phyloP scores from a whole-genome alignment of 352 stramenopile species.

The Pythium guiyangense region DNA sequence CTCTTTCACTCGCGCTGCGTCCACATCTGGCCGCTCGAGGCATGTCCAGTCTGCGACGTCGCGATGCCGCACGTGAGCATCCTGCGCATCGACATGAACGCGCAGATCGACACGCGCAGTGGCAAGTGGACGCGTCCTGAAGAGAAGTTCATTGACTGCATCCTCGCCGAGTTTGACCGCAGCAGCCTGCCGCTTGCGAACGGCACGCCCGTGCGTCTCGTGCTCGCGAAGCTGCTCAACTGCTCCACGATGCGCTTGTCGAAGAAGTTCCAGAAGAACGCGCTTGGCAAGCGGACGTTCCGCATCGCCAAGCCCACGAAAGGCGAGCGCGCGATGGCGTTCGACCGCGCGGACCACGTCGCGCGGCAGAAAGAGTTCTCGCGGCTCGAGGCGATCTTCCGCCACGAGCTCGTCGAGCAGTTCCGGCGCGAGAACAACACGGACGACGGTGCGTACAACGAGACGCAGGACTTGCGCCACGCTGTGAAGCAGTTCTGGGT shows the following conservation, averaged over 20 bases:
- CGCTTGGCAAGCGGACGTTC: constrained; percentile 83
- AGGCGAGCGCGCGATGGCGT: constrained; percentile 61
- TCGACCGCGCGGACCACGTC: constrained; percentile 61
- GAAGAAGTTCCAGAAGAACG: constrained; percentile 90
- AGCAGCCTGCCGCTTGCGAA: constrained; percentile 72
- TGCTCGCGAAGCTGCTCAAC: constrained; percentile 84
- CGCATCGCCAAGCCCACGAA: constrained; percentile 64
- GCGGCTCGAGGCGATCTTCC: constrained; percentile 63
- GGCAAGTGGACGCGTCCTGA: constrained; percentile 84
- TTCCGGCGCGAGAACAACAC: constrained; percentile 84
- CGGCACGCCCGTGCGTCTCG: constrained; percentile 76
- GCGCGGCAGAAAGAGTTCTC: constrained; percentile 71
- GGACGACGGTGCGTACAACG: constrained; percentile 62
- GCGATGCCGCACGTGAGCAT: constrained; percentile 61
- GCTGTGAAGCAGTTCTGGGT: constrained; percentile 87
- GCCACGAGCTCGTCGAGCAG: constrained; percentile 77
- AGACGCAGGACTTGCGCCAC: constrained; percentile 64
- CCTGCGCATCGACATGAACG: constrained; percentile 68
- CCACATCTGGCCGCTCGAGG: constrained; percentile 65
- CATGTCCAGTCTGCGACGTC: constrained; percentile 58
- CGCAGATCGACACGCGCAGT: constrained; percentile 58
- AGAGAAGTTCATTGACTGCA: constrained; percentile 83
- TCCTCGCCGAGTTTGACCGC: constrained; percentile 79
- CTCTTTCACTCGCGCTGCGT: constrained; percentile 85
- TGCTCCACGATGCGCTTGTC: constrained; percentile 87